A percentile compares a stretch with the other conserved stretches of the same genome.
Conservation (phyloP, 345 rosid species). For the Corymbia maculata region DNA sequence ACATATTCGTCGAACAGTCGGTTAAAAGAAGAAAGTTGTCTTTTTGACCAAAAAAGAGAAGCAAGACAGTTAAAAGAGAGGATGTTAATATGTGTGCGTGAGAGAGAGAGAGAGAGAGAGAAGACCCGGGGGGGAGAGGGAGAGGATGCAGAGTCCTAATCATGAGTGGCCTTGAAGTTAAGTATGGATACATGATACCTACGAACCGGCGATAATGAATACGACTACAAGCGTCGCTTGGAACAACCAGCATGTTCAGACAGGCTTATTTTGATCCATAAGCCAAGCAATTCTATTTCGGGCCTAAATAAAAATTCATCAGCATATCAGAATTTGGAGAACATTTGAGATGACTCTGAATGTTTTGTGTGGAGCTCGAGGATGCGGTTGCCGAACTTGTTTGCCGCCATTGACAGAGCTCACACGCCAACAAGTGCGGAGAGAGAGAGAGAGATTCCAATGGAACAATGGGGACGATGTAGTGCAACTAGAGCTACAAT, state of each 20-base stretch:
- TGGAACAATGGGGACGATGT: background rate
- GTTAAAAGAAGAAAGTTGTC: background rate
- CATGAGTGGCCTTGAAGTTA: background rate
- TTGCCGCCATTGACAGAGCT: background rate
- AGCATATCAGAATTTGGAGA: background rate
- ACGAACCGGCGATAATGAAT: background rate
- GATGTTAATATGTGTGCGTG: background rate
- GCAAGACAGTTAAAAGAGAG: background rate
- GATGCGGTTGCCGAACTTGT: background rate
- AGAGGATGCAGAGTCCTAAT: background rate
- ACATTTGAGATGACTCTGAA: background rate
- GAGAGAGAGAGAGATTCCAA: no score
- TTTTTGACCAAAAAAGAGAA: background rate
- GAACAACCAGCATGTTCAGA: background rate
- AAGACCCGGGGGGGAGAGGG: background rate
- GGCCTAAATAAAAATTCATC: background rate
- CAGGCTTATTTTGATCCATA: background rate
- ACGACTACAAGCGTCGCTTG: background rate
- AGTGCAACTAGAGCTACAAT: background rate
- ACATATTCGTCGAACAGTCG: background rate
- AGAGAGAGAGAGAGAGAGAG: background rate
- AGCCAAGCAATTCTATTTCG: background rate
- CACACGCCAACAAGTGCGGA: background rate
- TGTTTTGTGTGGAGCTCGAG: background rate
- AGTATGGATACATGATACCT: background rate